These are phyloP conservation scores for Mycogone perniciosa DNA, from an alignment of 2,329 filamentous ascomycete species.

Conservation along the genomic window DNA sequence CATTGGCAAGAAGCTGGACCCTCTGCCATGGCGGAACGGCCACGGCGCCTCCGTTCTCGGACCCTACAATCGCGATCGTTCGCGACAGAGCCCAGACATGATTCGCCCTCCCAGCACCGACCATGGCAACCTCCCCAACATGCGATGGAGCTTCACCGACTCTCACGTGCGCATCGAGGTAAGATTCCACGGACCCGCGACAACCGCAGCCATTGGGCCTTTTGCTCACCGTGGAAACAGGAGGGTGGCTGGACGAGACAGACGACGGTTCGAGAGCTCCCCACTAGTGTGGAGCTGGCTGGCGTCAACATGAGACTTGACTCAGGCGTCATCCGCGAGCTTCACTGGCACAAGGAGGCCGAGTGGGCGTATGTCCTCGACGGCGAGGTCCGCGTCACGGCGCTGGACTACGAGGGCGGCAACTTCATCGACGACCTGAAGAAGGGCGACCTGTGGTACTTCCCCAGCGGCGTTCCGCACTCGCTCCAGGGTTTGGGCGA, in stretches of 20 bases:
- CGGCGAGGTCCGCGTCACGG: constrained; percentile 64
- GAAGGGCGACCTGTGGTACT: constrained; percentile 76
- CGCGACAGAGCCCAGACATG: constrained; percentile 64
- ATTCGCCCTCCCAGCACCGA: constrained; percentile 68
- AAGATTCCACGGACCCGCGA: constrained; percentile 14
- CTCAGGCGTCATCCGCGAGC: constrained; percentile 64
- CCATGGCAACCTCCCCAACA: constrained; percentile 61
- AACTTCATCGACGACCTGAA: constrained; percentile 71
- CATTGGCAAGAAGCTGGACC: constrained; percentile 53
- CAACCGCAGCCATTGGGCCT: not conserved
- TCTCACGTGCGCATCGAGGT: constrained; percentile 59
- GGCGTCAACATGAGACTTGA: constrained; percentile 75
- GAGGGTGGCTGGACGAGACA: constrained; percentile 74
- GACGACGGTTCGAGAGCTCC: constrained; percentile 60
- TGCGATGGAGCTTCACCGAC: constrained; percentile 66
- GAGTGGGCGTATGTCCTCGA: constrained; percentile 73
- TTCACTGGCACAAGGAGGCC: constrained; percentile 77
- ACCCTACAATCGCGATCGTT: constrained; percentile 61
- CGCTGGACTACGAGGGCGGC: constrained; percentile 67
- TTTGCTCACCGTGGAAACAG: constrained; percentile 27
- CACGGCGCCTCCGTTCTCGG: constrained; percentile 61
- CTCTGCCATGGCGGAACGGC: constrained; percentile 58
- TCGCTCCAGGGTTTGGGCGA: constrained; percentile 65
- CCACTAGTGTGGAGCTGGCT: constrained; percentile 62
- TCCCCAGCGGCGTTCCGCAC: constrained; percentile 70